These are phyloP conservation scores for Solanum corneliomulleri DNA, from an alignment of 257 asterid species.

Conservation along the genomic window DNA sequence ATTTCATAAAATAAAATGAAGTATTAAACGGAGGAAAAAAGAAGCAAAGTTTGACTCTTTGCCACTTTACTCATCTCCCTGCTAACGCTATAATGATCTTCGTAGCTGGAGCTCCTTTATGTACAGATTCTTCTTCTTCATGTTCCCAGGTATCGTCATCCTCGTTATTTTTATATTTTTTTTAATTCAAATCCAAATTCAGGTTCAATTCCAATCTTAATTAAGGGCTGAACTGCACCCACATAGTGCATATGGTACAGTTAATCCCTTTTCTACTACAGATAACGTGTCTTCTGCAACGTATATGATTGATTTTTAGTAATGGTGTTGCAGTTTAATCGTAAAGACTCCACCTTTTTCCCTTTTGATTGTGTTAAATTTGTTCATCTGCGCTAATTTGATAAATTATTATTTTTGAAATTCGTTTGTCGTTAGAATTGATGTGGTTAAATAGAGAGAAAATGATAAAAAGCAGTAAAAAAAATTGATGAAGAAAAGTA, in stretches of 20 bases:
- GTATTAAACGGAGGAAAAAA: background rate
- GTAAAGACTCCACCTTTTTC: background rate
- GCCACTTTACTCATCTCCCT: background rate
- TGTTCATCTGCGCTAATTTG: background rate
- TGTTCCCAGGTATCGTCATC: constrained; percentile 31
- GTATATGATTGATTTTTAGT: background rate
- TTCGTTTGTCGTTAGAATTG: background rate
- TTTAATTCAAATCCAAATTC: background rate
- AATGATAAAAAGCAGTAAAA: background rate
- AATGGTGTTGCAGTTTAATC: background rate
- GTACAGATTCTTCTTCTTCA: constrained; percentile 14
- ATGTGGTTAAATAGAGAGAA: background rate
- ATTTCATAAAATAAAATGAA: background rate
- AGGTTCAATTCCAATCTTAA: background rate
- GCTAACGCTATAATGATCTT: constrained; percentile 37
- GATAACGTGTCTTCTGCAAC: background rate
- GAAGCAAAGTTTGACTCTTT: background rate
- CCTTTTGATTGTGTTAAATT: background rate
- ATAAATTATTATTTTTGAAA: background rate
- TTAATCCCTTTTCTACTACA: background rate
- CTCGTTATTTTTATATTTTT: background rate
- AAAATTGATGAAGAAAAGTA: background rate
- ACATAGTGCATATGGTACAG: background rate
- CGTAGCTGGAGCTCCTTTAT: constrained; percentile 46
- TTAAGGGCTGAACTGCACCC: background rate